These are phyloP conservation scores for Ceratobasidium papillatum DNA, from an alignment of 1,284 basidiomycete species.

Conservation along the genomic window DNA sequence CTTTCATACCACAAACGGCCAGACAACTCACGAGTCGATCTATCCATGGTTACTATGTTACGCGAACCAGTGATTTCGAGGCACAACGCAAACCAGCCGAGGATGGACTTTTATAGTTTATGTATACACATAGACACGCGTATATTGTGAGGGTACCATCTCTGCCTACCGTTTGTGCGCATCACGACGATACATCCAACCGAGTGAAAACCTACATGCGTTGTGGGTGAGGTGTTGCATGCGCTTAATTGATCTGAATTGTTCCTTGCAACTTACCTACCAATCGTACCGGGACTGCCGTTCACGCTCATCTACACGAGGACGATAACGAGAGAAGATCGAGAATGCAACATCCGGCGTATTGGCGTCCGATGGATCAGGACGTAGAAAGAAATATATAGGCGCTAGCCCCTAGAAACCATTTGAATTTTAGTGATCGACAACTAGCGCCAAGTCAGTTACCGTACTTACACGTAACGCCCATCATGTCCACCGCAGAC, in stretches of 20 bases:
- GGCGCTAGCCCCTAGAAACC: neutral
- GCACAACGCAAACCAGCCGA: neutral
- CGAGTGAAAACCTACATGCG: neutral
- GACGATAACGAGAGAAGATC: too few species aligned
- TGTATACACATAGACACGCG: neutral
- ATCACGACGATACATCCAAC: too few species aligned
- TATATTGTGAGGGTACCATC: constrained; percentile 21
- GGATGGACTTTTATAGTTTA: too few species aligned
- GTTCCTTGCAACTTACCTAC: too few species aligned
- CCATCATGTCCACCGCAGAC: constrained; percentile 24
- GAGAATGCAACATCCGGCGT: too few species aligned
- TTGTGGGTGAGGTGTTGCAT: neutral
- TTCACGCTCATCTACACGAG: too few species aligned
- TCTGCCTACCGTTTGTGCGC: too few species aligned
- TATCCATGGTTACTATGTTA: constrained; percentile 3
- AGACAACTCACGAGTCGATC: constrained; percentile 5
- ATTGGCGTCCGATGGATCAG: too few species aligned
- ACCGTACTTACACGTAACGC: constrained; percentile 24
- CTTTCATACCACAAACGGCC: neutral
- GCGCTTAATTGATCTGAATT: too few species aligned
- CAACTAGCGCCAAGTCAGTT: constrained; percentile 6
- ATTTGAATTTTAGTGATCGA: constrained; percentile 23
- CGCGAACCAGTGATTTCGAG: neutral
- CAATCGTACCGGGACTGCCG: too few species aligned
- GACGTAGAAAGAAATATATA: too few species aligned